phyloP scores from a whole-genome alignment of 202 grass and related monocot species.

The Zoysia matrella region DNA sequence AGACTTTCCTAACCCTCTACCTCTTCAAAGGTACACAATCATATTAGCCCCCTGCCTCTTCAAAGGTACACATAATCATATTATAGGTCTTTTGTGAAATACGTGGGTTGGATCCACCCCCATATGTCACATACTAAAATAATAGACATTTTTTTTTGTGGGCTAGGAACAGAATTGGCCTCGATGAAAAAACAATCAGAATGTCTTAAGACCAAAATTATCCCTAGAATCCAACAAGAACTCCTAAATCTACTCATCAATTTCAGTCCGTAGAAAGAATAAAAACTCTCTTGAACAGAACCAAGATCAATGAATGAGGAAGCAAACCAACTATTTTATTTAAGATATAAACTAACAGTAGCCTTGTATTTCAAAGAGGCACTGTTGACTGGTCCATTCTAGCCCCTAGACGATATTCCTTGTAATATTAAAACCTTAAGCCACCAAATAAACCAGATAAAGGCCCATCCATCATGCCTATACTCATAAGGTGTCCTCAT shows the following conservation, averaged over 20 bases:
- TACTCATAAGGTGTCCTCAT: neutral
- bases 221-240: neutral
- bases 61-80: conserved; percentile 1
- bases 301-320: neutral
- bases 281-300: neutral
- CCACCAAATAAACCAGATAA: neutral
- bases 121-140: conserved; percentile 14
- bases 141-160: neutral
- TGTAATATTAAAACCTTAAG: conserved; percentile 19
- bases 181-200: neutral
- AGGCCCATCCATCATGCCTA: conserved; percentile 8
- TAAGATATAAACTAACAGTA: conserved; percentile 3
- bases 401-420: conserved; percentile 1
- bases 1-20: neutral
- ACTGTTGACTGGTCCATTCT: neutral
- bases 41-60: neutral
- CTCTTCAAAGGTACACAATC: neutral
- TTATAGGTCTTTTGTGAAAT: neutral
- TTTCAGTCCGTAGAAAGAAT: neutral
- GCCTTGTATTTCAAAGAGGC: conserved; percentile 18
- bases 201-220: conserved; percentile 4
- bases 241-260: neutral
- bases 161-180: conserved; percentile 23
- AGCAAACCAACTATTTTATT: neutral
- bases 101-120: neutral